These are phyloP conservation scores for Penicillium canescens DNA, from an alignment of 495 filamentous ascomycete genomes.

Conservation along the genomic window DNA sequence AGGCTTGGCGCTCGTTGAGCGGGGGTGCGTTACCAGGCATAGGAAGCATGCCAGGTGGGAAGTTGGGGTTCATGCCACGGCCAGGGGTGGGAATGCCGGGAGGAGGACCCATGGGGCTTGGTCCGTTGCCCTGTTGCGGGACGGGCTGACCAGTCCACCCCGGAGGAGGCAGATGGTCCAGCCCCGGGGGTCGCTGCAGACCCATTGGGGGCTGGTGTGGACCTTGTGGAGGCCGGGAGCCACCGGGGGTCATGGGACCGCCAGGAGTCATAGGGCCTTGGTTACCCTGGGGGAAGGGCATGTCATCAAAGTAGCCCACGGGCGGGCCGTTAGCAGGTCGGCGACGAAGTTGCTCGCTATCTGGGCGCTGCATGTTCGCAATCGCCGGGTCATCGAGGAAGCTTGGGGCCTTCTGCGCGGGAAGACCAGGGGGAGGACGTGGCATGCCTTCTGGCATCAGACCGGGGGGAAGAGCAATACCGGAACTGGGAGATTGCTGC, in stretches of 20 bases:
- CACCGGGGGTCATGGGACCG: conserved; percentile 40
- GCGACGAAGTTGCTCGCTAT: conserved; percentile 42
- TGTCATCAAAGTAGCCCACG: conserved; percentile 48
- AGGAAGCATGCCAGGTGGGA: conserved; percentile 46
- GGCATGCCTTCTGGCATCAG: conserved; percentile 48
- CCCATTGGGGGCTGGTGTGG: conserved; percentile 38
- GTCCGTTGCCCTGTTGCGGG: conserved; percentile 40
- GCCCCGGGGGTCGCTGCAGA: conserved; percentile 49
- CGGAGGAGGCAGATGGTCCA: conserved; percentile 47
- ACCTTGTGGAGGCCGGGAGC: conserved; percentile 34
- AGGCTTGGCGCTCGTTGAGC: conserved; percentile 39
- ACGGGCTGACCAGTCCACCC: conserved; percentile 41
- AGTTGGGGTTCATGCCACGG: conserved; percentile 41
- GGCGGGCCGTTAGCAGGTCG: conserved; percentile 41
- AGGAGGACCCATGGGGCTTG: conserved; percentile 43
- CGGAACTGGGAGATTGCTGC: conserved; percentile 35
- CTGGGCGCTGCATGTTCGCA: conserved; percentile 48
- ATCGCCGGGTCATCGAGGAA: conserved; percentile 51
- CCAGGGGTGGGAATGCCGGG: conserved; percentile 46
- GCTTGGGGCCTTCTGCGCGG: conserved; percentile 36
- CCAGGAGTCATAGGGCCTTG: conserved; percentile 41
- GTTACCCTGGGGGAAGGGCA: conserved; percentile 37
- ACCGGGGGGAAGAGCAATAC: conserved; percentile 36
- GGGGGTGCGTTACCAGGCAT: conserved; percentile 41
- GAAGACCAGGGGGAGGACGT: conserved; percentile 46